phyloP scores from a whole-genome alignment of 164 flowering plant genomes.

The Berberis vulgaris region DNA sequence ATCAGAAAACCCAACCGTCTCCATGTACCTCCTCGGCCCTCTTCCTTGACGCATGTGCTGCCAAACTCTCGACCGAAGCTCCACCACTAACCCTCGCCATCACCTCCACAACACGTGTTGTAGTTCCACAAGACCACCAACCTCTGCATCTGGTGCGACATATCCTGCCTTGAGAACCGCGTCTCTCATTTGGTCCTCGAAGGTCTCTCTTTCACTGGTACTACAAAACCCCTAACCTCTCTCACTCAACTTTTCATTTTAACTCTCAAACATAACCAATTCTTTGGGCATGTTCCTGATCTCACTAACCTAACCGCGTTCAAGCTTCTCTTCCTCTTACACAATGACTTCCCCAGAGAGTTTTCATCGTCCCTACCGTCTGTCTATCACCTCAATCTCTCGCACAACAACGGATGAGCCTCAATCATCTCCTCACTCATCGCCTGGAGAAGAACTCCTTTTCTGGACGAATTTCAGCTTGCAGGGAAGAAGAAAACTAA shows the following conservation, averaged over 20 bases:
- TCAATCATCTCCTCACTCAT: conserved; percentile 57
- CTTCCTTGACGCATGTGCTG: no score
- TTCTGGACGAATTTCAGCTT: conserved; percentile 41
- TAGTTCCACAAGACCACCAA: conserved; percentile 15
- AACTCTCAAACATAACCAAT: conserved; percentile 44
- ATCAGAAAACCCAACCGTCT: no score
- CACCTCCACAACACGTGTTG: no score
- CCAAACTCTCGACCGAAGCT: no score
- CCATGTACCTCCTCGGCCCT: no score
- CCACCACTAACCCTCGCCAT: no score
- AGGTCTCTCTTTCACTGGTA: conserved; percentile 35
- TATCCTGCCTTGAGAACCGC: conserved; percentile 48
- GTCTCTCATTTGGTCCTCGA: conserved; percentile 72
- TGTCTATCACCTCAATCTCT: conserved; percentile 63
- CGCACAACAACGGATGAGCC: conserved; percentile 46
- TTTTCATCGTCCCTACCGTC: conserved; percentile 41
- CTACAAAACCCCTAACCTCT: conserved; percentile 27
- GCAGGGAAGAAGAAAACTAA: not conserved
- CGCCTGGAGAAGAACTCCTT: conserved; percentile 59
- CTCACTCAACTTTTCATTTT: conserved; percentile 57
- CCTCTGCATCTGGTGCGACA: conserved; percentile 53
- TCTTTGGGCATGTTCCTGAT: conserved; percentile 53
- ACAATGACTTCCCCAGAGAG: conserved; percentile 50
- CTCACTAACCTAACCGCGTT: conserved; percentile 52
- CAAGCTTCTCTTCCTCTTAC: conserved; percentile 58